phyloP scores from a whole-genome alignment of 345 rosid species.

The Dimocarpus longan region DNA sequence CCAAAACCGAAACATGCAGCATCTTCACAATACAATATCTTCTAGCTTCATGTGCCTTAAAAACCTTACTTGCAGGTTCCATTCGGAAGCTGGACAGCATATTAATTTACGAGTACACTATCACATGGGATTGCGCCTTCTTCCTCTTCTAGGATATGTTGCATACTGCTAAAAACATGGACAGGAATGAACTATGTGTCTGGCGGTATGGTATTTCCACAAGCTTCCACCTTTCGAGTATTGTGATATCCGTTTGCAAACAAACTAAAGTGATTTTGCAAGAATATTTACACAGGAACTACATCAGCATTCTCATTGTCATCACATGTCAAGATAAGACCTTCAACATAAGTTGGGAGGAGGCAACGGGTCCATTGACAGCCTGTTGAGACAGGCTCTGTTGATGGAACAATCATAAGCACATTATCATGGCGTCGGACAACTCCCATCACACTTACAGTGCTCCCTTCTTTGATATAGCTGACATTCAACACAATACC shows the following conservation, averaged over 20 bases:
- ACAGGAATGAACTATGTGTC: not conserved
- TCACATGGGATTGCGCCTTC: conserved; percentile 8
- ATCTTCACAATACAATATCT: conserved; percentile 15
- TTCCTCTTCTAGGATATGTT: conserved; percentile 12
- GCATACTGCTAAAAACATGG: conserved; percentile 22
- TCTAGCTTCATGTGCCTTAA: conserved; percentile 20
- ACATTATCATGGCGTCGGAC: conserved; percentile 83
- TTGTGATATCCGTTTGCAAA: conserved; percentile 31
- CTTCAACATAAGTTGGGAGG: conserved; percentile 74
- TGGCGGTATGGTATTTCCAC: not conserved
- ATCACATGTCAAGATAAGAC: conserved; percentile 74
- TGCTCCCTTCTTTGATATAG: conserved; percentile 91
- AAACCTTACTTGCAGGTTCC: not conserved
- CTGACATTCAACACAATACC: conserved; percentile 39
- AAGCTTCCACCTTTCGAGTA: conserved; percentile 11
- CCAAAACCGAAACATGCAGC: conserved; percentile 21
- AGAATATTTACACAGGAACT: conserved; percentile 63
- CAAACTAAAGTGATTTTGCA: conserved; percentile 11
- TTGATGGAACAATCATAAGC: conserved; percentile 80
- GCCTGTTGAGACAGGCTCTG: conserved; percentile 67
- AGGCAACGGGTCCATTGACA: conserved; percentile 81
- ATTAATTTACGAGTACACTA: conserved; percentile 11
- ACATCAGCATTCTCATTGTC: conserved; percentile 73
- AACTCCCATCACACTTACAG: conserved; percentile 93
- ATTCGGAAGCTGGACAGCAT: not conserved